These are phyloP conservation scores for Suillus cothurnatus DNA, from an alignment of 768 basidiomycete genomes.

Conservation along the genomic window DNA sequence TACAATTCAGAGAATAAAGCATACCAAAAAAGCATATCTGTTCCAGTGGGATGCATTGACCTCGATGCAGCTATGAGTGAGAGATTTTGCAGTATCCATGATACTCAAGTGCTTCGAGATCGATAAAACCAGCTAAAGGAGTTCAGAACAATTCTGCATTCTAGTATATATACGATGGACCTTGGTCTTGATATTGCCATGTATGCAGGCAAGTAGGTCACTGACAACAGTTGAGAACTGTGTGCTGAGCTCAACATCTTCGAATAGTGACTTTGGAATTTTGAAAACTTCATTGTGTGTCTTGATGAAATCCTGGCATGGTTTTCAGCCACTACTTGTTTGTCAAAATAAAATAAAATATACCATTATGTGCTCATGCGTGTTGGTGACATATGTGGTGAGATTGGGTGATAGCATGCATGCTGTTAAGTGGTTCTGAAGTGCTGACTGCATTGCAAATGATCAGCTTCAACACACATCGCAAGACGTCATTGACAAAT, in stretches of 20 bases:
- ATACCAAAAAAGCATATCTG: constrained; percentile 9
- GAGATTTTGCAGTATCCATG: background rate
- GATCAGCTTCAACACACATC: background rate
- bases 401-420: too few species aligned
- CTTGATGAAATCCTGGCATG: constrained; percentile 8
- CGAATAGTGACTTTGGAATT: constrained; percentile 1
- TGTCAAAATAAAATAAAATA: too few species aligned
- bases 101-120: background rate
- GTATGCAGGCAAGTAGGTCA: background rate
- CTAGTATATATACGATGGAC: background rate
- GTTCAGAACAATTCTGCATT: too few species aligned
- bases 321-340: background rate
- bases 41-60: constrained; percentile 7
- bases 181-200: constrained; percentile 2
- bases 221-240: too few species aligned
- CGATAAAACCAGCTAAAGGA: too few species aligned
- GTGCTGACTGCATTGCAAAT: background rate
- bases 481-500: background rate
- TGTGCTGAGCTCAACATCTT: constrained; percentile 1
- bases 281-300: constrained; percentile 6
- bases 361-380: background rate
- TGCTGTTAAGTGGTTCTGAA: constrained; percentile 3
- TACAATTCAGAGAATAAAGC: background rate
- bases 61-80: constrained; percentile 4
- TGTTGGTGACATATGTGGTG: constrained; percentile 10